Conservation (phyloP, 495 filamentous ascomycete genomes). For the Chaetomium fimeti region DNA sequence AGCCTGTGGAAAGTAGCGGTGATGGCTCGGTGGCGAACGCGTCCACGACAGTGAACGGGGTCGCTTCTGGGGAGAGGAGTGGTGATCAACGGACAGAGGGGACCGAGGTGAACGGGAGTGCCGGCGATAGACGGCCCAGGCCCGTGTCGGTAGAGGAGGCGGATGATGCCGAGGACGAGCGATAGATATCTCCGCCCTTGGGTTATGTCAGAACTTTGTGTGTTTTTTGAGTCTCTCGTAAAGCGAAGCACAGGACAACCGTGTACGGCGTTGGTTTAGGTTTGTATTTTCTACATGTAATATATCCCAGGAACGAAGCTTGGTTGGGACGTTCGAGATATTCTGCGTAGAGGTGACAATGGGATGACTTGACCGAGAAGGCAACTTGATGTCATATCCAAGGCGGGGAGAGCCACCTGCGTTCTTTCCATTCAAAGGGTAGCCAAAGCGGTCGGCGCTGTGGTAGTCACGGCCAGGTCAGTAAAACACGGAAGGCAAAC, state of each 20-base stretch:
- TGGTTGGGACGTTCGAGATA: neutral
- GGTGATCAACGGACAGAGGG: neutral
- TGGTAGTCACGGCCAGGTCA: neutral
- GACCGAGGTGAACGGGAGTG: conserved; percentile 19
- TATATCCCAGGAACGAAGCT: neutral
- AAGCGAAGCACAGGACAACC: neutral
- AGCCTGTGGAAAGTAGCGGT: conserved; percentile 9
- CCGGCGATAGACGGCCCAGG: conserved; percentile 32
- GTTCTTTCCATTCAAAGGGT: conserved; percentile 1
- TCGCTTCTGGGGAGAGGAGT: neutral
- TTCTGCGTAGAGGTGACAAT: neutral
- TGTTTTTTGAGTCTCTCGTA: neutral
- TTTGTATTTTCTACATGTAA: neutral
- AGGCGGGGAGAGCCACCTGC: neutral
- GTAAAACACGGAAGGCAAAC: neutral
- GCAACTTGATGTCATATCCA: neutral
- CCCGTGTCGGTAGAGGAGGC: conserved; percentile 46
- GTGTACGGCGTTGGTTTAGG: conserved; percentile 4
- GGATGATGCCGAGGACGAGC: conserved; percentile 31
- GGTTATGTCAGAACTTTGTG: neutral
- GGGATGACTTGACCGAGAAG: neutral
- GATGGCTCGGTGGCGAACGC: conserved; percentile 1
- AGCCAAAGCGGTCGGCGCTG: neutral
- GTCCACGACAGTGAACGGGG: conserved; percentile 10
- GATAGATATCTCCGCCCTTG: neutral